Evolutionary conservation across 2,329 filamentous ascomycete genomes (phyloP), one percentile per base, ranked within the genome.

Genomic region (Penicillium griseofulvum): DNA sequence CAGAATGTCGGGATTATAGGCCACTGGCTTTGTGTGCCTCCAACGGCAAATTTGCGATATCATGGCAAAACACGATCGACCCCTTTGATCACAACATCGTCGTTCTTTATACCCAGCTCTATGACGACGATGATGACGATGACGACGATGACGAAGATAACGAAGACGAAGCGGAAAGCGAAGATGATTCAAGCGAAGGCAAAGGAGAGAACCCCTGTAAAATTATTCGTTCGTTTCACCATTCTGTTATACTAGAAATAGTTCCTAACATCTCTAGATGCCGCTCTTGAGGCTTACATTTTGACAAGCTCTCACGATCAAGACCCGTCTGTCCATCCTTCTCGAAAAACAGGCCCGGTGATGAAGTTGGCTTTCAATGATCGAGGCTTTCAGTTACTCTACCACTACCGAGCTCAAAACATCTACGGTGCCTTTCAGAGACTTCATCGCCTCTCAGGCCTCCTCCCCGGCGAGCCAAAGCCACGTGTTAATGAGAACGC

Each of bases 321-420:
- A 31, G 39, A 36, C 19, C 12, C 17, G 31, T 36, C 47, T 44
- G 38, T 52, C 14, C 38, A 31, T n/a, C 26, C 37, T 9, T 17
- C 44, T 14, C 29, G 49, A n/a, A 50, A 55, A 14, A 58, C 52
- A 26, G 65, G 67, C 7, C 68, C 73, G 7, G 58, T 68, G 6
- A 65, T 64, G 26, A 61, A 64, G 5, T 46, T 76, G 43, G 42
- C 58, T 22, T 75, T 76, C 56, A 76, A 76, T 43, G 73, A 76
- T 52, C 61, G 61, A 45, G 66, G 60, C 9, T 57, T 41, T 16
- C 74, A 77, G 56, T 48, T 75, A 33, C 66, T 76, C 16, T 70
- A 74, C 46, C 68, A 68, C 46, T 66, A 71, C 47, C 59, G 67
- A 17, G 67, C 65, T 5, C 65, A 66, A 28, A 60, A 71, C 1